A percentile compares a stretch with the other conserved stretches of the same genome.
These are phyloP conservation scores for Limnomonas spitsbergensis DNA, from an alignment of 139 green algal species.

Conservation along the genomic window DNA sequence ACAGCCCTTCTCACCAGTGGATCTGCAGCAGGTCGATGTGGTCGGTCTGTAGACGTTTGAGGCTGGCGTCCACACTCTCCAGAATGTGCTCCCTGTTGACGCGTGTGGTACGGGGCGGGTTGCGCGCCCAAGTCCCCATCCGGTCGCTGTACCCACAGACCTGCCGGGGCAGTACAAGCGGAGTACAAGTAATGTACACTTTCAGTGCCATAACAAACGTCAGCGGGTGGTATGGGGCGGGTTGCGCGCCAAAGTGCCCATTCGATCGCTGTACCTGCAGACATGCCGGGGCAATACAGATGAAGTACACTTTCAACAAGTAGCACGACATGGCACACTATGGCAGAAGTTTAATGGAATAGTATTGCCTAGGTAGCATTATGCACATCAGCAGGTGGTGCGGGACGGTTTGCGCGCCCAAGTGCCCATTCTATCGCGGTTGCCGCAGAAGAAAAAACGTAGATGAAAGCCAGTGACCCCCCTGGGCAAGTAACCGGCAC, in stretches of 20 bases:
- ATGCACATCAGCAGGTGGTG: constrained; percentile 33
- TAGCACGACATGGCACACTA: too few relatives aligned
- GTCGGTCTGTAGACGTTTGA: constrained; percentile 65
- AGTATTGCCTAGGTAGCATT: too few relatives aligned
- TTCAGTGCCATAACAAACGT: too few relatives aligned
- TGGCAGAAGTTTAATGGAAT: too few relatives aligned
- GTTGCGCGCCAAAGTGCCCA: constrained; percentile 54
- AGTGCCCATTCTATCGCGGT: constrained; percentile 46
- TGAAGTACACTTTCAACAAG: background rate
- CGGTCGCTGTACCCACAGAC: constrained; percentile 64
- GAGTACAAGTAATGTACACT: background rate
- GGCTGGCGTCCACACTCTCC: constrained; percentile 62
- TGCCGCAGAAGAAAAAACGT: too few relatives aligned
- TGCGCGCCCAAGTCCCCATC: constrained; percentile 53
- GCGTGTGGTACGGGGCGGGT: constrained; percentile 29
- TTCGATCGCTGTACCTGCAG: constrained; percentile 56
- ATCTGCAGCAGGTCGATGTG: constrained; percentile 90
- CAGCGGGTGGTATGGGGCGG: constrained; percentile 26
- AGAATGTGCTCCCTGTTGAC: constrained; percentile 62
- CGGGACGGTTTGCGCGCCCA: constrained; percentile 47
- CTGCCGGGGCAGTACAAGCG: constrained; percentile 26
- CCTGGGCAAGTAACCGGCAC: too few relatives aligned
- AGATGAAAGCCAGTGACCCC: too few relatives aligned
- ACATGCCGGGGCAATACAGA: constrained; percentile 45
- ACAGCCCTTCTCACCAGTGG: constrained; percentile 54